Evolutionary conservation across 441 rosid genomes (phyloP).

Genomic region (Eruca vesicaria): DNA sequence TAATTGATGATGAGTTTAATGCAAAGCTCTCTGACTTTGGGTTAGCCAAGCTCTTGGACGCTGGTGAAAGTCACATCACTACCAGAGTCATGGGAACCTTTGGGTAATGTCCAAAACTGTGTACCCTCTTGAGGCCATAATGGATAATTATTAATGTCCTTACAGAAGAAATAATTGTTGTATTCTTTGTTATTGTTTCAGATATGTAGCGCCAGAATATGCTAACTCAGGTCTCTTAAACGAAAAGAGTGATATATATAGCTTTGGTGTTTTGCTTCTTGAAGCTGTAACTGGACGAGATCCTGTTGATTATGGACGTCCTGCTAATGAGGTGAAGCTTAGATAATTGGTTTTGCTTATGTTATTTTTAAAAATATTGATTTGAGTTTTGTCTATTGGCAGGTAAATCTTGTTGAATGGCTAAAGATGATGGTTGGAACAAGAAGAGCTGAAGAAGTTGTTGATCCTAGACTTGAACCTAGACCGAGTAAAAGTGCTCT

Average conservation of each 20-base stretch:
- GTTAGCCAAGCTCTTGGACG: slow-evolving; percentile 64
- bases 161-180: not conserved
- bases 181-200: slow-evolving; percentile 28
- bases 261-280: slow-evolving; percentile 86
- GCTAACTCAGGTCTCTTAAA: slow-evolving; percentile 86
- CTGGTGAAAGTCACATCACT: slow-evolving; percentile 65
- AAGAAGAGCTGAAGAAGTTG: slow-evolving; percentile 83
- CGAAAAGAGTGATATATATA: slow-evolving; percentile 87
- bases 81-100: slow-evolving; percentile 77
- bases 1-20: slow-evolving; percentile 64
- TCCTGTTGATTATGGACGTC: slow-evolving; percentile 88
- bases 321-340: slow-evolving; percentile 68
- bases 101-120: slow-evolving; percentile 46
- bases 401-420: slow-evolving; percentile 95
- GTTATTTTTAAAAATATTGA: not conserved
- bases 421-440: slow-evolving; percentile 90
- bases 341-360: not conserved
- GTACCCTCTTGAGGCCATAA: not conserved
- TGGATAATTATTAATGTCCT: slow-evolving; percentile 4
- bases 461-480: slow-evolving; percentile 67
- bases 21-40: slow-evolving; percentile 80
- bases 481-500: slow-evolving; percentile 68
- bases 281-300: slow-evolving; percentile 92
- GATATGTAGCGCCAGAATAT: slow-evolving; percentile 95
- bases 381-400: slow-evolving; percentile 10